Evolutionary conservation across 2,329 filamentous ascomycete genomes (phyloP), one percentile per base, ranked within the genome.

Genomic region (Ophiostoma himal-ulmi): DNA sequence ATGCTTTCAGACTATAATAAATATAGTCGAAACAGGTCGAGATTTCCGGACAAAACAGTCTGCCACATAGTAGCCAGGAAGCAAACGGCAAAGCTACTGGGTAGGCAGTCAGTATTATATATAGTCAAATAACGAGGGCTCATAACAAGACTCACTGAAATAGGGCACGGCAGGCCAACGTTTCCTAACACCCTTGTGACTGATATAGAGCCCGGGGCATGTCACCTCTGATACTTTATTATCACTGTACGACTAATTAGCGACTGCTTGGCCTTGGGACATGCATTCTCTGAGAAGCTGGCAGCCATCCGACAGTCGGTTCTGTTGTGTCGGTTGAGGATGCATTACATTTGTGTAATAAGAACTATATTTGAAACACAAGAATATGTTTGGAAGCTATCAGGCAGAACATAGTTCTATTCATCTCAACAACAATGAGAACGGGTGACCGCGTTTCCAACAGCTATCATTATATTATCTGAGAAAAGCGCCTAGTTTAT

Each of bases 51-150:
- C 52, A 26, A 57, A 10, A 36, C n/a, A 26, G 26, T 14, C 34
- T 34, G 26, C 57, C 57, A 62, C 57, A 62, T 62, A 26, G 57
- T 34, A 36, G 3, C 57, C 57, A 62, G 57, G 26, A 62, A 62
- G 22, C 26, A 62, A 8, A 26, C 11, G 57, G 57, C 57, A 62
- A n/a, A 20, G 5, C 5, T 20, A 34, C 34, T 17, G 26, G 7
- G 5, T 34, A 26, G 44, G 11, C 44, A n/a, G 57, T 13, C 14
- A 26, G 57, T 5, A 62, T 62, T 62, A 17, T 20, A 5, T 17
- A 4, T 14, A 34, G 22, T 62, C 13, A 34, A 34, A 20, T 13
- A 4, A 26, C 26, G 14, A 62, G 57, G 57, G 26, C 36, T 34
- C 1, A 34, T 11, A 17, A 17, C 13, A 36, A 30, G 30, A 30